Conservation (phyloP, 2,329 filamentous ascomycete genomes). For the Fusarium agapanthi region DNA sequence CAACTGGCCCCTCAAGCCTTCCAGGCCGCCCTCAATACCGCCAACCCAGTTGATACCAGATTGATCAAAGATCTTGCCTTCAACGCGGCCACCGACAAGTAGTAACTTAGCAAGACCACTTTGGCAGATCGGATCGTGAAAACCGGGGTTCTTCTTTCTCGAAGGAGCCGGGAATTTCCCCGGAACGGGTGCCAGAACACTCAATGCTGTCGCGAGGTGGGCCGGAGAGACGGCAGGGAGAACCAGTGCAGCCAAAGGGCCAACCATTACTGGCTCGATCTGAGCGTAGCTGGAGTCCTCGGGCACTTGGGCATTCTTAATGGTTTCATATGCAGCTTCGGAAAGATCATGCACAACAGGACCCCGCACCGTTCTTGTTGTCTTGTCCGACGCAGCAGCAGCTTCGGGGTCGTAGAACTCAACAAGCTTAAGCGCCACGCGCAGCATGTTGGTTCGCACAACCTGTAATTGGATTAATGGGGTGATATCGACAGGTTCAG, state of each 20-base stretch:
- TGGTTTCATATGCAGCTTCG: conserved; percentile 58
- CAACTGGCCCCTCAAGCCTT: conserved; percentile 82
- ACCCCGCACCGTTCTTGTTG: conserved; percentile 43
- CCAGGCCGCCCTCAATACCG: conserved; percentile 81
- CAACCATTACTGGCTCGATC: conserved; percentile 80
- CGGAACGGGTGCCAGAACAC: conserved; percentile 76
- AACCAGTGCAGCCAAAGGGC: conserved; percentile 81
- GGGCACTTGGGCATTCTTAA: conserved; percentile 50
- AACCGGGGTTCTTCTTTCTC: conserved; percentile 78
- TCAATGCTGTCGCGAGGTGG: conserved; percentile 83
- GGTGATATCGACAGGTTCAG: conserved; percentile 58
- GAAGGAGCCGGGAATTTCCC: conserved; percentile 81
- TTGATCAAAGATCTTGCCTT: conserved; percentile 83
- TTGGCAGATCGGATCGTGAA: conserved; percentile 82
- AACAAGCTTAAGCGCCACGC: conserved; percentile 82
- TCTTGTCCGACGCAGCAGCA: conserved; percentile 46
- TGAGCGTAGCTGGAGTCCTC: conserved; percentile 58
- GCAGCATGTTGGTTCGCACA: conserved; percentile 88
- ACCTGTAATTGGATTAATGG: conserved; percentile 79
- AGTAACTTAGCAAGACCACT: conserved; percentile 86
- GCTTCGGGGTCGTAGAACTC: conserved; percentile 76
- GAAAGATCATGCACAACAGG: conserved; percentile 63
- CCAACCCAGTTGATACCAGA: conserved; percentile 73
- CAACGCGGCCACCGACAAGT: conserved; percentile 85
- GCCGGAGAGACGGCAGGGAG: conserved; percentile 85